Evolutionary conservation across 768 basidiomycete species (phyloP).

Genomic region (Collybiopsis luxurians): DNA sequence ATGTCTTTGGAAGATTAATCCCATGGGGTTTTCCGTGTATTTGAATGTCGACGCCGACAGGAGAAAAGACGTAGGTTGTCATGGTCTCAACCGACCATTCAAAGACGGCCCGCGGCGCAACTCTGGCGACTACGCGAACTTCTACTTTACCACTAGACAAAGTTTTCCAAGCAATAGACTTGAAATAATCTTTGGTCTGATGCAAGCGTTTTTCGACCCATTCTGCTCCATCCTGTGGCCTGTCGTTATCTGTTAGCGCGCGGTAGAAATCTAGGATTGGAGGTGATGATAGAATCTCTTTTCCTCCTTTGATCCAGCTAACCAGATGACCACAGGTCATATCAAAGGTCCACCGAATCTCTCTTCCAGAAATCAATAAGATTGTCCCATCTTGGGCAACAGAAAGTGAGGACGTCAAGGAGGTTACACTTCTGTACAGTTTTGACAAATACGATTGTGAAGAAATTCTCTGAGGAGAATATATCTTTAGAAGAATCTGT

Average conservation of each 20-base stretch:
- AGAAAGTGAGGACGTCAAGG: not conserved
- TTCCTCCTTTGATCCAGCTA: conserved; percentile 5
- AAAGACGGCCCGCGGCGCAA: conserved; percentile 10
- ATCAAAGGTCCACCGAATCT: conserved; percentile 7
- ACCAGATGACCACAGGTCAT: conserved; percentile 1
- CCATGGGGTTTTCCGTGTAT: conserved; percentile 7
- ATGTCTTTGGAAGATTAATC: conserved; percentile 4
- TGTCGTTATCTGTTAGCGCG: conserved; percentile 10
- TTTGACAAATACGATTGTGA: not conserved
- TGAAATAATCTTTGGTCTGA: conserved; percentile 8
- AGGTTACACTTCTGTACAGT: not conserved
- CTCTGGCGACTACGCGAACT: conserved; percentile 6
- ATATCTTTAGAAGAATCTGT: conserved; percentile 3
- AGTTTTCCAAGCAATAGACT: not conserved
- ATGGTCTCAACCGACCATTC: conserved; percentile 11
- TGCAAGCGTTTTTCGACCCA: conserved; percentile 9
- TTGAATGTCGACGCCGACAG: not conserved
- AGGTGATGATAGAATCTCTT: not conserved
- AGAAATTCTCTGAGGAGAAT: not conserved
- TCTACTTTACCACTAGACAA: not conserved
- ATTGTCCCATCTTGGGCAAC: not conserved
- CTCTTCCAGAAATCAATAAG: not conserved
- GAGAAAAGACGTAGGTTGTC: conserved; percentile 8
- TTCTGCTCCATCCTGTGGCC: conserved; percentile 5
- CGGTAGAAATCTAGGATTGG: conserved; percentile 9